phyloP scores from a whole-genome alignment of 1,139 yeast species.

The Debaryomycetaceae sp. region DNA sequence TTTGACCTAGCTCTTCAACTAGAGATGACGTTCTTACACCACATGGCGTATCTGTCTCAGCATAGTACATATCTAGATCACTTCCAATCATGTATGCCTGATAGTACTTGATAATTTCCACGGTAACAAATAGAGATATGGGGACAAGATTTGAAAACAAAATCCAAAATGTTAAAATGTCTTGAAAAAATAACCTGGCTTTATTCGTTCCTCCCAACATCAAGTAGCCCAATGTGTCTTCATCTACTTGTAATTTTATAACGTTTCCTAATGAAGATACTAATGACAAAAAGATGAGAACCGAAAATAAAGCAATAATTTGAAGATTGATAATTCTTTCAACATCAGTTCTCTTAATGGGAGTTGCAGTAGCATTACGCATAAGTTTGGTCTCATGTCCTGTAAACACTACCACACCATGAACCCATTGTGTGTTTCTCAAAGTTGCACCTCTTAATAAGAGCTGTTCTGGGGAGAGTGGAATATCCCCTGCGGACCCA shows the following conservation, averaged over 20 bases:
- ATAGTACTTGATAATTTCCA: conserved; percentile 90
- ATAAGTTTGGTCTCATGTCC: conserved; percentile 97
- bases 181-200: conserved; percentile 74
- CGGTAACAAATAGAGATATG: conserved; percentile 90
- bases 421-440: conserved; percentile 93
- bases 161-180: conserved; percentile 92
- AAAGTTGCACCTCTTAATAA: conserved; percentile 92
- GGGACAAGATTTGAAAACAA: conserved; percentile 94
- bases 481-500: conserved; percentile 49
- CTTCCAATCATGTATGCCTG: conserved; percentile 94
- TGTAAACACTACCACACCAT: conserved; percentile 89
- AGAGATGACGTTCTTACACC: conserved; percentile 92
- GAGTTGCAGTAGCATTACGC: conserved; percentile 99
- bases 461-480: conserved; percentile 87
- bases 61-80: conserved; percentile 89
- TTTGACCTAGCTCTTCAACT: conserved; percentile 95
- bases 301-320: conserved; percentile 80
- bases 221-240: conserved; percentile 56
- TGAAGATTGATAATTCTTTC: conserved; percentile 93
- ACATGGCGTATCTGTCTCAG: conserved; percentile 86
- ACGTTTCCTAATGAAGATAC: conserved; percentile 89
- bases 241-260: conserved; percentile 58
- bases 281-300: conserved; percentile 69
- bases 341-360: conserved; percentile 94
- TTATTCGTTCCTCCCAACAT: conserved; percentile 67